Evolutionary conservation across 352 stramenopile species (phyloP).

Genomic region (Globisporangium spinosum): DNA sequence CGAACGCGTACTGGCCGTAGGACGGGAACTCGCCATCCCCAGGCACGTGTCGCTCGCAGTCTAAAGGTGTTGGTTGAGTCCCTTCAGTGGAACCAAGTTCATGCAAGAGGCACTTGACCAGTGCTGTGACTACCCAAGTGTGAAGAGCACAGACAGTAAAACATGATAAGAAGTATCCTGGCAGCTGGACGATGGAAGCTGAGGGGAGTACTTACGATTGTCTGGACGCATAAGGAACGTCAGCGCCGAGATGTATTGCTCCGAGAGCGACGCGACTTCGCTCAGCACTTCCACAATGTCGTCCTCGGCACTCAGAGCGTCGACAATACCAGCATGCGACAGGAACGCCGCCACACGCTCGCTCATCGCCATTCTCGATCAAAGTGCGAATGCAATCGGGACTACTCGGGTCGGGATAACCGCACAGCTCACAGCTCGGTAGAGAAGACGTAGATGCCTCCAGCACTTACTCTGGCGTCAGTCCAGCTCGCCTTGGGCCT

Average conservation of each 20-base stretch:
- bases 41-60: conserved; percentile 12
- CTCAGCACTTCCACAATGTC: conserved; percentile 45
- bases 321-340: conserved; percentile 32
- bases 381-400: not conserved
- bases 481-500: not conserved
- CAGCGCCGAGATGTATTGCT: conserved; percentile 57
- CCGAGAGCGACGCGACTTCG: conserved; percentile 44
- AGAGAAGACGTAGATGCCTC: not conserved
- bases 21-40: conserved; percentile 33
- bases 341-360: conserved; percentile 50
- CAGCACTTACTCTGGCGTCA: not conserved
- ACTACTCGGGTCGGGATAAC: not conserved
- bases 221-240: conserved; percentile 62
- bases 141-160: not conserved
- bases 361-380: conserved; percentile 26
- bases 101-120: conserved; percentile 51
- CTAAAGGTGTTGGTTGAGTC: conserved; percentile 9
- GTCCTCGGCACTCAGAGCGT: conserved; percentile 35
- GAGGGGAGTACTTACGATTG: conserved; percentile 33
- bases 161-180: not conserved
- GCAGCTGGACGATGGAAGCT: not conserved
- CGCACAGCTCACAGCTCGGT: not conserved
- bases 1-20: conserved; percentile 56
- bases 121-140: conserved; percentile 28
- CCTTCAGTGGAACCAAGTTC: conserved; percentile 16